These are phyloP conservation scores for Aspergillaceae sp. DNA, from an alignment of 2,329 filamentous ascomycete species.

Conservation along the genomic window DNA sequence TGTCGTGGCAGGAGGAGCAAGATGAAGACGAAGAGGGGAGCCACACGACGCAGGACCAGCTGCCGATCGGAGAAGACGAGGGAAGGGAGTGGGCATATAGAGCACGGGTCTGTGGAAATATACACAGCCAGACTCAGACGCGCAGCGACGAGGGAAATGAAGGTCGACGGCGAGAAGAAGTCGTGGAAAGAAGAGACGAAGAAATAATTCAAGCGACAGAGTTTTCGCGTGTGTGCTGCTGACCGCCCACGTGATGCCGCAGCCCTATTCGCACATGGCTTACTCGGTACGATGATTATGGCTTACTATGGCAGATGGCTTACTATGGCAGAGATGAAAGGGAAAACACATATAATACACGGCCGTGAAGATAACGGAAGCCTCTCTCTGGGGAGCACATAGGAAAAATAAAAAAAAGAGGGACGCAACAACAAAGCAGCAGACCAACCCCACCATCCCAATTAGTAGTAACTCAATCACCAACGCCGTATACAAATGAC, in stretches of 20 bases:
- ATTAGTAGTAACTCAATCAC: conserved; percentile 1
- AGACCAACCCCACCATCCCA: not conserved
- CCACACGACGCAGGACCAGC: conserved; percentile 52
- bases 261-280: conserved; percentile 8
- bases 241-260: conserved; percentile 20
- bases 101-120: conserved; percentile 26
- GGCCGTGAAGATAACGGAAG: no score
- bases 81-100: conserved; percentile 43
- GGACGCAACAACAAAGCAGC: not conserved
- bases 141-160: no score
- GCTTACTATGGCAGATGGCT: no score
- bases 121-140: not conserved
- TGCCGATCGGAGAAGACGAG: conserved; percentile 45
- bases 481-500: not conserved
- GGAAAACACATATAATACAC: not conserved
- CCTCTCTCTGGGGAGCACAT: no score
- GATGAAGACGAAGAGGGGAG: conserved; percentile 17
- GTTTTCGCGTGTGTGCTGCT: conserved; percentile 8
- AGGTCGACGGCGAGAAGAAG: conserved; percentile 7
- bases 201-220: conserved; percentile 1
- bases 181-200: conserved; percentile 4
- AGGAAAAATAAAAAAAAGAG: not conserved
- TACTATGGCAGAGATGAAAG: not conserved
- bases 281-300: no score
- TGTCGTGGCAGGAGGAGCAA: conserved; percentile 6